phyloP scores from a whole-genome alignment of 179 eudicot genomes.

The Pouteria campechiana region DNA sequence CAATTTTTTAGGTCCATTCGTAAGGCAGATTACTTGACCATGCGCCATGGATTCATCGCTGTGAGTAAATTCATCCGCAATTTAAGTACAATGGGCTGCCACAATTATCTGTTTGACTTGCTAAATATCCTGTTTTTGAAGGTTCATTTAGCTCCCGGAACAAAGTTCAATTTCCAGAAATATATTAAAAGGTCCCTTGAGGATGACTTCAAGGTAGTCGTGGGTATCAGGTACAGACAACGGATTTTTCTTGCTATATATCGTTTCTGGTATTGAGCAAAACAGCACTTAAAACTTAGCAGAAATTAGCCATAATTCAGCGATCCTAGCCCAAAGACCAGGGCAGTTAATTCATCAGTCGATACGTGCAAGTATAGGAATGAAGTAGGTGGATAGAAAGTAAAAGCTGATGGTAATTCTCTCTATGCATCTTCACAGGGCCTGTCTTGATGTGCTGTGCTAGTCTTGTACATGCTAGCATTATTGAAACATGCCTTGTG shows the following conservation, averaged over 20 bases:
- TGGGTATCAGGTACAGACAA: constrained; percentile 63
- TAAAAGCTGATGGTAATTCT: too few species aligned
- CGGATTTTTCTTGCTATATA: neutral
- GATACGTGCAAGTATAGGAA: too few species aligned
- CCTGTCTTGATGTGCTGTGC: too few species aligned
- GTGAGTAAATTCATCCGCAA: constrained; percentile 27
- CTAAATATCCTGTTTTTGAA: constrained; percentile 3
- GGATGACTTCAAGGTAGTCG: constrained; percentile 92
- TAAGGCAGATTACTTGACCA: constrained; percentile 66
- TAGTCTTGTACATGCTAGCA: too few species aligned
- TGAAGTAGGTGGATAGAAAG: too few species aligned
- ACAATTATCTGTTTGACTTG: neutral
- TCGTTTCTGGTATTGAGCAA: too few species aligned
- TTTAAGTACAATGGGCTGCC: neutral
- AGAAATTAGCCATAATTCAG: too few species aligned
- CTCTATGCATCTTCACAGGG: too few species aligned
- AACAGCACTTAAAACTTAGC: too few species aligned
- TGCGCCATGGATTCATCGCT: constrained; percentile 85
- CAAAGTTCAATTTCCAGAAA: constrained; percentile 77
- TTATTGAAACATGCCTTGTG: too few species aligned
- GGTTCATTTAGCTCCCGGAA: constrained; percentile 92
- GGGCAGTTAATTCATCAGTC: too few species aligned
- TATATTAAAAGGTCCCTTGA: constrained; percentile 84
- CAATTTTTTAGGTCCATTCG: constrained; percentile 77
- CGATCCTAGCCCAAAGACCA: too few species aligned